Percentiles rank a stretch among this genome's conserved stretches.
These are phyloP conservation scores for Aristolochia fimbriata DNA, from an alignment of 164 flowering plant genomes.

Conservation along the genomic window DNA sequence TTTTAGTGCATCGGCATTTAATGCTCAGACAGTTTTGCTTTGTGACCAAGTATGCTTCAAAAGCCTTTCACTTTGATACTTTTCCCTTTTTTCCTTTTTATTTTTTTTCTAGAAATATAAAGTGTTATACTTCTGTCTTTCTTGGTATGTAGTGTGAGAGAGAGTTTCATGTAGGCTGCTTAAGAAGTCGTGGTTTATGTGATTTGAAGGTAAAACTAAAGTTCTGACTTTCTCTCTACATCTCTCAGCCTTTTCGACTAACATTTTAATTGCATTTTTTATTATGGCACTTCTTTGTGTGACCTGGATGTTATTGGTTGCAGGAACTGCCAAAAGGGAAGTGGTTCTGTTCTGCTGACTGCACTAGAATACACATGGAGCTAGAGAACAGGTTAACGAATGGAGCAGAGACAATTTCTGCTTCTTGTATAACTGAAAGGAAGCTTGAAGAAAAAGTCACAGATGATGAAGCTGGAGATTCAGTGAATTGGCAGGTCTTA, in stretches of 20 bases:
- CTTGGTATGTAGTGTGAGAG: constrained; percentile 63
- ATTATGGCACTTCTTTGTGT: constrained; percentile 1
- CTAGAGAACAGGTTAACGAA: constrained; percentile 30
- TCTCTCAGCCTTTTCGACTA: background rate
- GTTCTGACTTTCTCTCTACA: background rate
- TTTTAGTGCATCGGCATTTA: constrained; percentile 55
- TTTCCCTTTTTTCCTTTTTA: background rate
- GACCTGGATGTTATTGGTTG: constrained; percentile 4
- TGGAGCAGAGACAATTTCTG: constrained; percentile 45
- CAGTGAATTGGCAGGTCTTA: constrained; percentile 56
- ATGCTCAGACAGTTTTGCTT: constrained; percentile 69
- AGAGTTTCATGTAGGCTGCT: constrained; percentile 85
- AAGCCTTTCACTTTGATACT: background rate
- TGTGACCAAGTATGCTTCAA: constrained; percentile 75
- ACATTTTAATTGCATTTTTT: background rate
- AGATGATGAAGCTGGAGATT: constrained; percentile 18
- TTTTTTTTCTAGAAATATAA: background rate
- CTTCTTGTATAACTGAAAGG: constrained; percentile 22
- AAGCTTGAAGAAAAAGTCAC: constrained; percentile 44
- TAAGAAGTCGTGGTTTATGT: constrained; percentile 54
- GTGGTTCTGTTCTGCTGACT: constrained; percentile 81
- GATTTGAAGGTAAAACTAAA: constrained; percentile 65
- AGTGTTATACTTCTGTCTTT: constrained; percentile 3
- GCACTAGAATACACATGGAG: constrained; percentile 43
- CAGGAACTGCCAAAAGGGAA: constrained; percentile 81